A percentile compares a stretch with the other conserved stretches of the same genome.
phyloP scores from a whole-genome alignment of 106 monocot genomes.

The Ottelia alismoides region DNA sequence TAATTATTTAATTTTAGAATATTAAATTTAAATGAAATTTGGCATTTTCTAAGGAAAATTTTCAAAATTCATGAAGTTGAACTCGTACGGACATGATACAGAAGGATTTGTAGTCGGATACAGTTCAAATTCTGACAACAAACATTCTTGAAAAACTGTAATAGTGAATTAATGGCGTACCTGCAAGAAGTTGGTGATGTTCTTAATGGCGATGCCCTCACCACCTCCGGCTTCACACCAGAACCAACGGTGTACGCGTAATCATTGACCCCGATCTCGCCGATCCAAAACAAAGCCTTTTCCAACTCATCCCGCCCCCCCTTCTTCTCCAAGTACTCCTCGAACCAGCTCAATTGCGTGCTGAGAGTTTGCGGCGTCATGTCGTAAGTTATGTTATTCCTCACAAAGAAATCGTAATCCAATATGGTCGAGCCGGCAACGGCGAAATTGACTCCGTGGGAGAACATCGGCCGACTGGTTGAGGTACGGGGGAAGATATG shows the following conservation, averaged over 20 bases:
- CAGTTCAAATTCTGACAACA: too few species aligned
- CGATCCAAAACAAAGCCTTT: slow-evolving; percentile 76
- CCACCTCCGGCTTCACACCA: slow-evolving; percentile 11
- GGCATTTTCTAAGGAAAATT: too few species aligned
- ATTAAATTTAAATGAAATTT: too few species aligned
- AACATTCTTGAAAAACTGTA: too few species aligned
- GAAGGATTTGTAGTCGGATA: too few species aligned
- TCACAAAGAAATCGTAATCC: slow-evolving; percentile 49
- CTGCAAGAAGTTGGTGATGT: slow-evolving; percentile 41
- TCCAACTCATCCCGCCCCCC: slow-evolving; percentile 11
- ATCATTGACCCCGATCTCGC: slow-evolving; percentile 91
- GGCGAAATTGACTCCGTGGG: slow-evolving; percentile 75
- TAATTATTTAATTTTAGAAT: too few species aligned
- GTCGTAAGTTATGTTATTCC: slow-evolving; percentile 53
- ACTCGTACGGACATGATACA: too few species aligned
- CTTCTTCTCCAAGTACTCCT: slow-evolving; percentile 19
- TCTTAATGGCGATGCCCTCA: slow-evolving; percentile 30
- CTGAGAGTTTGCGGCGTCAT: slow-evolving; percentile 52
- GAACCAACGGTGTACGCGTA: slow-evolving; percentile 56
- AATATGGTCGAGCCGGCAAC: slow-evolving; percentile 79
- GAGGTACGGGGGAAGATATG: slow-evolving; percentile 65
- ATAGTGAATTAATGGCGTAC: too few species aligned
- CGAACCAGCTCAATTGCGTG: slow-evolving; percentile 64
- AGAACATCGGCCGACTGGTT: slow-evolving; percentile 13
- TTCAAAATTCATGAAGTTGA: too few species aligned